Conservation (phyloP, 108 stramenopile species). For the Cyclotella atomus region DNA sequence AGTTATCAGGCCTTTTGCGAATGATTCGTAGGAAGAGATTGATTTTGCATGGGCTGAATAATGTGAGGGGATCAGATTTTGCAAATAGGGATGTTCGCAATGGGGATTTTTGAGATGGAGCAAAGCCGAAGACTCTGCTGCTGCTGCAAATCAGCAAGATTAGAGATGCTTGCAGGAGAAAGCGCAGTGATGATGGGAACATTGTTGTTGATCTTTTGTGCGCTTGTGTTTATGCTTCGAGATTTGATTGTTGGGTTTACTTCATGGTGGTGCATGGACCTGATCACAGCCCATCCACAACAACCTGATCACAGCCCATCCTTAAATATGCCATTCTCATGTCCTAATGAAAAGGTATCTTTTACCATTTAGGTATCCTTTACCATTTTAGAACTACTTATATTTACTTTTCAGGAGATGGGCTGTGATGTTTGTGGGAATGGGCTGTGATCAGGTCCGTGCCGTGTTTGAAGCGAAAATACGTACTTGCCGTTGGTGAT, state of each 20-base stretch:
- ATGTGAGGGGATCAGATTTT: conserved; percentile 31
- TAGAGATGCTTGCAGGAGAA: neutral
- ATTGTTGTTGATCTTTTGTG: neutral
- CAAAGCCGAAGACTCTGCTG: neutral
- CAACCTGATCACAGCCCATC: too few relatives aligned
- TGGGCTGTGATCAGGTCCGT: too few relatives aligned
- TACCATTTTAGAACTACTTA: too few relatives aligned
- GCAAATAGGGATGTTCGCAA: neutral
- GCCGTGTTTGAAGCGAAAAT: too few relatives aligned
- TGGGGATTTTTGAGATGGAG: neutral
- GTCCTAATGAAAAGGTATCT: too few relatives aligned
- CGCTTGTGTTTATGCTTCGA: neutral
- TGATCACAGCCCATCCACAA: too few relatives aligned
- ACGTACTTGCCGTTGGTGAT: too few relatives aligned
- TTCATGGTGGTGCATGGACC: too few relatives aligned
- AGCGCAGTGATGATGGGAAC: neutral
- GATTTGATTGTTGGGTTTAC: neutral
- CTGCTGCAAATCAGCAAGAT: neutral
- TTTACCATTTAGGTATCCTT: too few relatives aligned
- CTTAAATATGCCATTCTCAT: too few relatives aligned
- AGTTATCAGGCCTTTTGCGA: conserved; percentile 90
- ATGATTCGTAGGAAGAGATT: conserved; percentile 97
- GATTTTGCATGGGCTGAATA: conserved; percentile 95
- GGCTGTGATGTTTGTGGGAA: too few relatives aligned
- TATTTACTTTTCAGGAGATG: too few relatives aligned